Base-by-base conservation (phyloP, 2,329 filamentous ascomycete genomes). In the Aspergillus novofumigatus region DNA sequence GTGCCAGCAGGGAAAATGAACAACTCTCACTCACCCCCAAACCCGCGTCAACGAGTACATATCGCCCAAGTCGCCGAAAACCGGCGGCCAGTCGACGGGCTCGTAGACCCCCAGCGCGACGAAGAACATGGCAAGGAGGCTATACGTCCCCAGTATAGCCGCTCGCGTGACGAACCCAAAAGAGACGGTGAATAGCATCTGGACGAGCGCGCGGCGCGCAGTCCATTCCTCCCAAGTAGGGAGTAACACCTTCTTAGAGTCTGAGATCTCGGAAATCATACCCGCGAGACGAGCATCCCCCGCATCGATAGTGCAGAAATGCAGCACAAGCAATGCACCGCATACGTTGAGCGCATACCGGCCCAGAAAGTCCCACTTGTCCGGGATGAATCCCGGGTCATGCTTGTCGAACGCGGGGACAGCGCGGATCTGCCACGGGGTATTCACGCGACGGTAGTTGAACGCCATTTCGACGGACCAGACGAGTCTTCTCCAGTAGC, bases 371-470 rank as follows among this genome's bases (percentile, higher is more conserved):
- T 8, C 25, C 11, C 41, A 8, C 23, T 53, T 52, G 3, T 51
- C 44, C 9, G 62, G 59, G 3, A 56, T 45, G 32, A 52, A 52
- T 1, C 3, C 17, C 1, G 52, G 49, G 9, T 53, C 32, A 1
- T n/a, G 4, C 14, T n/a, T 25, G 28, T 55, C 25, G 28, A 60
- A 60, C 1, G 9, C 5, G 1, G 62, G 59, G 6, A 66, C 29
- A 4, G 26, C 48, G 5, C n/a, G 20, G 29, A 65, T 62, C 51
- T 64, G 58, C 62, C 63, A 65, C n/a, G 64, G 64, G 3, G 64
- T 65, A 49, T 57, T 53, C 35, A 66, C 59, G 20, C 64, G 62
- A 4, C 64, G 63, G 53, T 62, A 64, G 35, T 66, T 66, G 49
- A 62, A 64, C 3, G 61, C 48, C 6, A 62, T 57, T 8, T 25